Percentiles rank a stretch among this genome's conserved stretches.
Conservation (phyloP, 495 filamentous ascomycete species). For the Aspergillus saccharolyticus region DNA sequence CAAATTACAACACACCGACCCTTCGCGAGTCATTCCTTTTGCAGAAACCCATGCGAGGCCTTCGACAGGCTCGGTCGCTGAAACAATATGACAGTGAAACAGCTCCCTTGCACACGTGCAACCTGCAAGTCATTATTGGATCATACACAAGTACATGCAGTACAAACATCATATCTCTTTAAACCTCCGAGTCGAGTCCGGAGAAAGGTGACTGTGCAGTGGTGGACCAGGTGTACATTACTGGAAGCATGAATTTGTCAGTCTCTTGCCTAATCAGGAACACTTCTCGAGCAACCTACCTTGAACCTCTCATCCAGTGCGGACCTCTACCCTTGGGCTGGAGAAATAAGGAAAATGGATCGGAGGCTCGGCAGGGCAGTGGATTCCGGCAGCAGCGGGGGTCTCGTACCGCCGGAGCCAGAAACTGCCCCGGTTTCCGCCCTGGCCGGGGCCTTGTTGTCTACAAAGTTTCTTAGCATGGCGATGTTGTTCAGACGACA, state of each 20-base stretch:
- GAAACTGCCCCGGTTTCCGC: constrained; percentile 6
- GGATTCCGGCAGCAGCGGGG: background rate
- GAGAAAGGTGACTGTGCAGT: too few relatives aligned
- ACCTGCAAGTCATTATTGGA: background rate
- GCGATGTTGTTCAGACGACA: background rate
- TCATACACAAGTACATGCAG: background rate
- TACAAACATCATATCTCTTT: too few relatives aligned
- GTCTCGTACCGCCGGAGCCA: constrained; percentile 7
- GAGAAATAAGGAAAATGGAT: background rate
- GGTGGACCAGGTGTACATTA: too few relatives aligned
- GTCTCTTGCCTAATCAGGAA: background rate
- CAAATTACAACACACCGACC: background rate
- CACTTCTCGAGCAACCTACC: background rate
- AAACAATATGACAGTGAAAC: background rate
- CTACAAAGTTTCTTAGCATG: background rate
- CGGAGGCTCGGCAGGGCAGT: constrained; percentile 3
- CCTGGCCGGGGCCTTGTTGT: background rate
- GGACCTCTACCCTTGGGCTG: too few relatives aligned
- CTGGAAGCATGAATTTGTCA: too few relatives aligned
- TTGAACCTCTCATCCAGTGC: too few relatives aligned
- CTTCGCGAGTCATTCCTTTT: background rate
- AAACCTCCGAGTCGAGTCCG: too few relatives aligned
- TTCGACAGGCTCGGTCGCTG: background rate
- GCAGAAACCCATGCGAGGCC: background rate
- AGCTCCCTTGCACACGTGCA: constrained; percentile 1